These are phyloP conservation scores for Cyberlindnera euphorbiiphila DNA, from an alignment of 805 yeast genomes.

Conservation along the genomic window DNA sequence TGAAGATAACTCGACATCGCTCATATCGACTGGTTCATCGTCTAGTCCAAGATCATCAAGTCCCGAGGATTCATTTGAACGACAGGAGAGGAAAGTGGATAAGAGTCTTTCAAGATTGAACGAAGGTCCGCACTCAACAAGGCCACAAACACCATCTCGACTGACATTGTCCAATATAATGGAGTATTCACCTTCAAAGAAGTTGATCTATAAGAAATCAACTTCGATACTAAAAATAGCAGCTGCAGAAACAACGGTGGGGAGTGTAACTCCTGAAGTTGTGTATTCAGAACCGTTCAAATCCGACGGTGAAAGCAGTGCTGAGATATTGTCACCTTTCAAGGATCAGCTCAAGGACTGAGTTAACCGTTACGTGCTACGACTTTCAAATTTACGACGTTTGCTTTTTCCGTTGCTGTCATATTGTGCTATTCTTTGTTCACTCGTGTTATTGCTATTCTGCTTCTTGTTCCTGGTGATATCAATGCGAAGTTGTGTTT, in stretches of 20 bases:
- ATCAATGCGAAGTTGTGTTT: no score
- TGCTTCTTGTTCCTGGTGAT: no score
- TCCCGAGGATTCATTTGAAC: slow-evolving; percentile 25
- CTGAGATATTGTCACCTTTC: slow-evolving; percentile 10
- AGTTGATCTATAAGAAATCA: slow-evolving; percentile 18
- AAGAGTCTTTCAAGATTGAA: slow-evolving; percentile 10
- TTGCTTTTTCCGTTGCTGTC: not conserved
- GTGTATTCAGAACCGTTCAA: slow-evolving; percentile 22
- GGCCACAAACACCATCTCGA: slow-evolving; percentile 7
- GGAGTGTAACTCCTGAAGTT: slow-evolving; percentile 23
- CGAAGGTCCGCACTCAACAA: not conserved
- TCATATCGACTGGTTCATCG: not conserved
- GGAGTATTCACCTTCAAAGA: slow-evolving; percentile 18
- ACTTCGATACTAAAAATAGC: slow-evolving; percentile 12
- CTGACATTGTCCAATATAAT: slow-evolving; percentile 2
- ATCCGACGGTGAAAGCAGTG: slow-evolving; percentile 8
- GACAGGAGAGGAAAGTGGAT: slow-evolving; percentile 19
- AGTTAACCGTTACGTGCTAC: not conserved
- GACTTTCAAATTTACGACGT: no score
- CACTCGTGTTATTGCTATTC: no score
- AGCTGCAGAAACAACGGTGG: slow-evolving; percentile 16
- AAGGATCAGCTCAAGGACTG: slow-evolving; percentile 1
- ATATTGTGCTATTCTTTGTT: not conserved
- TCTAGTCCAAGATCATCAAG: slow-evolving; percentile 9
- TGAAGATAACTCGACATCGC: no score